Conservation (phyloP, 192 early-diverging fungal species). For the Coemansia sp. region DNA sequence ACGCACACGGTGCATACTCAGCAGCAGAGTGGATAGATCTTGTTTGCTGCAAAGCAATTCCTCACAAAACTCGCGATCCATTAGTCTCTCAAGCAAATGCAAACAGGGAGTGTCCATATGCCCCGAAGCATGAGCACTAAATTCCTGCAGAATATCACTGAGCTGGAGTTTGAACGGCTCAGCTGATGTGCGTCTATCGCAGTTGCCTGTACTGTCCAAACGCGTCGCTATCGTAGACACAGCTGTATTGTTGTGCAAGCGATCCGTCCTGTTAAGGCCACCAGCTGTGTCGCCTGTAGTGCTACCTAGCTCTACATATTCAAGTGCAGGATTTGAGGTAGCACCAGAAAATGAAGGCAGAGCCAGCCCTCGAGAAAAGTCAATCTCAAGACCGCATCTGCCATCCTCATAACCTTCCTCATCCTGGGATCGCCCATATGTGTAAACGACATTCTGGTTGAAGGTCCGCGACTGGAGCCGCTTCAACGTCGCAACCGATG, state of each 20-base stretch:
- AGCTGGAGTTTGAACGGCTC: slow-evolving; percentile 30
- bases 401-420: slow-evolving; percentile 22
- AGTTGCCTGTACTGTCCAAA: not conserved
- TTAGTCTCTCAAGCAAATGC: slow-evolving; percentile 22
- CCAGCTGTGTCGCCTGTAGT: not conserved
- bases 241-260: not conserved
- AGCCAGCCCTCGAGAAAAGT: slow-evolving; percentile 19
- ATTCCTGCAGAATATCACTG: slow-evolving; percentile 22
- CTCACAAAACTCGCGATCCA: slow-evolving; percentile 25
- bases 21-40: slow-evolving; percentile 31
- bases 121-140: slow-evolving; percentile 3
- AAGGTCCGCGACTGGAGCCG: slow-evolving; percentile 40
- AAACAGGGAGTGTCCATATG: slow-evolving; percentile 12
- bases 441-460: slow-evolving; percentile 45
- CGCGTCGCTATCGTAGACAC: not conserved
- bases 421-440: slow-evolving; percentile 42
- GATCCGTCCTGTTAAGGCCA: not conserved
- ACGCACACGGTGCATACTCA: slow-evolving; percentile 26
- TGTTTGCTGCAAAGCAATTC: slow-evolving; percentile 30
- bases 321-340: slow-evolving; percentile 16
- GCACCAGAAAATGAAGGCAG: slow-evolving; percentile 5
- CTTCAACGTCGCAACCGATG: slow-evolving; percentile 40
- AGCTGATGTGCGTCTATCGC: not conserved
- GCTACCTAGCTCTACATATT: not conserved
- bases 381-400: slow-evolving; percentile 5